phyloP scores from a whole-genome alignment of 179 eudicot genomes.

The Camellia oleifera region DNA sequence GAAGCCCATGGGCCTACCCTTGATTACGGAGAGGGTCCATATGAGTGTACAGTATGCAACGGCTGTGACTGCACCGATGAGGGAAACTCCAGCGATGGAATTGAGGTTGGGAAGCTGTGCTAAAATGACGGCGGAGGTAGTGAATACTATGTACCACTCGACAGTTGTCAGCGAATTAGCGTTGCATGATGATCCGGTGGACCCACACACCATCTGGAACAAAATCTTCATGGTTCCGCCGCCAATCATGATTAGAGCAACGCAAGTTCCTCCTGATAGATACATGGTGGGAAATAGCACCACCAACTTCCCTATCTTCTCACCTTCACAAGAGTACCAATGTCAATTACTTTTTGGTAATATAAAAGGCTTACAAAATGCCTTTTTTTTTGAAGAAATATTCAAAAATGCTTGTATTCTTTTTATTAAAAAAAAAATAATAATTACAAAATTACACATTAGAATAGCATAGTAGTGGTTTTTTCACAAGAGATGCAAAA shows the following conservation, averaged over 20 bases:
- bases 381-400: no score
- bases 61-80: constrained; percentile 66
- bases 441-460: no score
- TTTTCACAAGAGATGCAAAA: no score
- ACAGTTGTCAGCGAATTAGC: constrained; percentile 26
- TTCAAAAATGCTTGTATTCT: no score
- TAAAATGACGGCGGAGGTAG: constrained; percentile 47
- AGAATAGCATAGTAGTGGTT: no score
- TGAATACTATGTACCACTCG: constrained; percentile 73
- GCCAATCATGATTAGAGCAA: constrained; percentile 24
- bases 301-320: constrained; percentile 22
- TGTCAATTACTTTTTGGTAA: neutral
- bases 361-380: no score
- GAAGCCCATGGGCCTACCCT: constrained; percentile 33
- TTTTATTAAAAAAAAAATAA: no score
- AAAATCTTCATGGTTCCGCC: constrained; percentile 28
- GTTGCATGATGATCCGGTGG: constrained; percentile 14
- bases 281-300: constrained; percentile 32
- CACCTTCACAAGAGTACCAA: constrained; percentile 24
- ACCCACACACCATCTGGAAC: constrained; percentile 22
- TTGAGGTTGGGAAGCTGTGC: constrained; percentile 86
- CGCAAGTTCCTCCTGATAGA: constrained; percentile 32
- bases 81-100: constrained; percentile 71
- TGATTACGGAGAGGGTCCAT: constrained; percentile 49
- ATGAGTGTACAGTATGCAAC: constrained; percentile 60